Evolutionary conservation across 495 filamentous ascomycete species (phyloP).

Genomic region (Sphaerosporella brunnea): DNA sequence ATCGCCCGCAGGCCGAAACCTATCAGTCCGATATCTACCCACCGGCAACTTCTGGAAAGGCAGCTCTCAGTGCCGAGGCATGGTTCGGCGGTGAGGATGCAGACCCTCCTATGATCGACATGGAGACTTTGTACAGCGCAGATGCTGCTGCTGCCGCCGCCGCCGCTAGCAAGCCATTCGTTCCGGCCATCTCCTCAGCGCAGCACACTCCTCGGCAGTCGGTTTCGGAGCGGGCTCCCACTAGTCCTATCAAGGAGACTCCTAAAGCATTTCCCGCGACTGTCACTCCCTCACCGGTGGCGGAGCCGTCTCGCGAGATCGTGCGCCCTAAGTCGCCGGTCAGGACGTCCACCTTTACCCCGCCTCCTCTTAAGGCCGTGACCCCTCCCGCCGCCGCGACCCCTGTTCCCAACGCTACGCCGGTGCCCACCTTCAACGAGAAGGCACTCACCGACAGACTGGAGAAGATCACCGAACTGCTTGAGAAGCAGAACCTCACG

Average conservation of each 20-base stretch:
- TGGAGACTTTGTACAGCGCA: conserved; percentile 59
- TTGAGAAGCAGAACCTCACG: conserved; percentile 14
- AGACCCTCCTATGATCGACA: conserved; percentile 74
- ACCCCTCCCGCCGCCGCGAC: conserved; percentile 58
- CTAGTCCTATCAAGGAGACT: conserved; percentile 35
- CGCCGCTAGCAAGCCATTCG: conserved; percentile 2
- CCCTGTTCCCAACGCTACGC: conserved; percentile 9
- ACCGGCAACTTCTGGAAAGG: conserved; percentile 54
- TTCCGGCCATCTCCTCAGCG: conserved; percentile 19
- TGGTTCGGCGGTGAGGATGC: conserved; percentile 76
- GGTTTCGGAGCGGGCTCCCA: conserved; percentile 32
- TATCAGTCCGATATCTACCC: conserved; percentile 98
- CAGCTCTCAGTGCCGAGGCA: conserved; percentile 59
- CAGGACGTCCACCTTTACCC: conserved; percentile 40
- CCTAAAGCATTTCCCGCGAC: conserved; percentile 35
- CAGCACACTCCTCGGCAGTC: conserved; percentile 29
- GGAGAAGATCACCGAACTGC: conserved; percentile 17
- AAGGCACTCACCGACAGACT: conserved; percentile 11
- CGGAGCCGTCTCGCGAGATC: conserved; percentile 16
- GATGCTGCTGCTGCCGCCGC: conserved; percentile 30
- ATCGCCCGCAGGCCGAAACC: conserved; percentile 52
- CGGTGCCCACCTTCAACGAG: conserved; percentile 8
- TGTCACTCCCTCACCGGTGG: conserved; percentile 24
- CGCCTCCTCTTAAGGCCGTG: conserved; percentile 42
- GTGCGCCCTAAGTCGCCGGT: conserved; percentile 12